Percentiles rank a stretch among this genome's conserved stretches.
These are phyloP conservation scores for Chimonanthus praecox DNA, from an alignment of 164 flowering plant species.

Conservation along the genomic window DNA sequence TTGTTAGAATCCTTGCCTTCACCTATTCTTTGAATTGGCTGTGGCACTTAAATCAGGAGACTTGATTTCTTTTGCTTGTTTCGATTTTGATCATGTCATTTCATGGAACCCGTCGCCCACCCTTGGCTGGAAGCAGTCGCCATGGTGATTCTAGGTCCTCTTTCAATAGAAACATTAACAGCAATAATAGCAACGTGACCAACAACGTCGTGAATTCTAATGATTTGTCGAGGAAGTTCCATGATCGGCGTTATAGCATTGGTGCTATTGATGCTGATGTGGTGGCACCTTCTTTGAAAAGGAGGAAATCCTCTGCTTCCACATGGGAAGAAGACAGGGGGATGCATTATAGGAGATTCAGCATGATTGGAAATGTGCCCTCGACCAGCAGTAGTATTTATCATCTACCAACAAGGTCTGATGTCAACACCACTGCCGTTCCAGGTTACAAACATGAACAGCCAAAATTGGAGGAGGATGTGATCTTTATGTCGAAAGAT, in stretches of 20 bases:
- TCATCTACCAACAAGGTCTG: conserved; percentile 24
- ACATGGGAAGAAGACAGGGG: conserved; percentile 37
- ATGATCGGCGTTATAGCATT: conserved; percentile 21
- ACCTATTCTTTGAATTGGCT: neutral
- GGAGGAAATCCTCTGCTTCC: conserved; percentile 49
- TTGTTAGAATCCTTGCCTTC: neutral
- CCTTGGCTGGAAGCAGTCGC: neutral
- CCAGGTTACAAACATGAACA: conserved; percentile 49
- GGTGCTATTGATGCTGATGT: conserved; percentile 18
- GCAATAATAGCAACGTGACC: conserved; percentile 1
- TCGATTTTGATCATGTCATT: conserved; percentile 33
- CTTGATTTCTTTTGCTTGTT: neutral
- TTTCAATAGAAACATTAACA: conserved; percentile 14
- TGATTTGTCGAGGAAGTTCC: conserved; percentile 17
- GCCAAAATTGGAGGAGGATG: conserved; percentile 51
- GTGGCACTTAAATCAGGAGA: neutral
- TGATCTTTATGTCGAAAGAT: conserved; percentile 68
- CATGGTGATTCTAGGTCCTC: conserved; percentile 10
- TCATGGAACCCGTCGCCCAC: conserved; percentile 23
- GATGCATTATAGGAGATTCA: conserved; percentile 24
- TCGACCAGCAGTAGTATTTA: conserved; percentile 23
- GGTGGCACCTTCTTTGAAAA: conserved; percentile 40
- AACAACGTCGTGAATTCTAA: conserved; percentile 9
- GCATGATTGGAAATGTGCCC: conserved; percentile 18
- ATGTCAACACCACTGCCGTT: conserved; percentile 19